Conservation (phyloP, 2,329 filamentous ascomycete species). For the Epichloe sp. region DNA sequence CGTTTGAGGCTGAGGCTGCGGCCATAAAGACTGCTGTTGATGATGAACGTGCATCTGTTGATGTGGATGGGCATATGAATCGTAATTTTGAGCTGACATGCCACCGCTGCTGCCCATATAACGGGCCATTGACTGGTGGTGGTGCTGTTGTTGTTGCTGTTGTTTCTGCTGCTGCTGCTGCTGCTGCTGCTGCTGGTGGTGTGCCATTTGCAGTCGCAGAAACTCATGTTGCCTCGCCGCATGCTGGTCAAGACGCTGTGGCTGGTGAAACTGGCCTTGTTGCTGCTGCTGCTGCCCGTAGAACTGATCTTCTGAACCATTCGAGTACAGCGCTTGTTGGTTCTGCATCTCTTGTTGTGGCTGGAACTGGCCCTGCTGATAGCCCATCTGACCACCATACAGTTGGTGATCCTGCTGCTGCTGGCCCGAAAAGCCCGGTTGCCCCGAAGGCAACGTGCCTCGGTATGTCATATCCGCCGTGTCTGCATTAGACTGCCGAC, state of each 20-base stretch:
- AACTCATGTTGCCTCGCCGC: conserved; percentile 13
- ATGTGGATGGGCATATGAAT: conserved; percentile 13
- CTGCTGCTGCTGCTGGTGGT: conserved; percentile 5
- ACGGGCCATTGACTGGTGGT: conserved; percentile 2
- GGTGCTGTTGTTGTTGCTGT: conserved; percentile 7
- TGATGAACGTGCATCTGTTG: conserved; percentile 6
- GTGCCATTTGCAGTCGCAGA: conserved; percentile 9
- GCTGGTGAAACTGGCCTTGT: conserved; percentile 8
- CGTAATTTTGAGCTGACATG: not conserved
- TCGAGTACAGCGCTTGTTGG: conserved; percentile 7
- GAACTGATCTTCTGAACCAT: conserved; percentile 8
- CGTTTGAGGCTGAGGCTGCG: conserved; percentile 12
- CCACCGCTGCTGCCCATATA: conserved; percentile 1
- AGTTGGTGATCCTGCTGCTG: conserved; percentile 11
- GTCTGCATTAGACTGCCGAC: conserved; percentile 8
- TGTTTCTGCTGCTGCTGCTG: conserved; percentile 8
- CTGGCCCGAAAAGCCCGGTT: conserved; percentile 16
- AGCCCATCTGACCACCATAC: conserved; percentile 13
- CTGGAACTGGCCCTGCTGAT: conserved; percentile 12
- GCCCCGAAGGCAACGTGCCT: conserved; percentile 17
- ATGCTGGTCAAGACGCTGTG: conserved; percentile 12
- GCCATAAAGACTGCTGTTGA: not conserved
- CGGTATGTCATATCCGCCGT: conserved; percentile 23
- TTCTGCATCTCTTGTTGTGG: conserved; percentile 13
- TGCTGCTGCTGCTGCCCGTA: conserved; percentile 11